Percentiles rank a stretch among this genome's conserved stretches.
Evolutionary conservation across 176 grass and related monocot genomes (phyloP).

Genomic region (Triticum monococcum): DNA sequence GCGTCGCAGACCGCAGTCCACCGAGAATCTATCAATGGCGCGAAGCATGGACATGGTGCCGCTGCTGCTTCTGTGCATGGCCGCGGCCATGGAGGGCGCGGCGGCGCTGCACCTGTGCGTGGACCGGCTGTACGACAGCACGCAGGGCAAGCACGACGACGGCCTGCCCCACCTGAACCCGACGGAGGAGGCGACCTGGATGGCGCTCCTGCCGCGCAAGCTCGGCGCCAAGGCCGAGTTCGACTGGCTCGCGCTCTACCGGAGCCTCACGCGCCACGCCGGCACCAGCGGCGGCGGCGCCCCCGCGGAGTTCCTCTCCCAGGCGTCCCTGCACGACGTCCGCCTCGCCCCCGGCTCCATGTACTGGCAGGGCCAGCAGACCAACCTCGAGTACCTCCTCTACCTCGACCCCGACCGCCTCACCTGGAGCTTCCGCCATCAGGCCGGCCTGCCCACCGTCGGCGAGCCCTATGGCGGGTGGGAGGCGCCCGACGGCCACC

Average conservation of each 20-base stretch:
- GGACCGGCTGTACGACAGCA: constrained; percentile 43
- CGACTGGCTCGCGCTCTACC: constrained; percentile 68
- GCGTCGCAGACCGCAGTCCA: neutral
- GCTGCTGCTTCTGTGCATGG: constrained; percentile 4
- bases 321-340: constrained; percentile 49
- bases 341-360: constrained; percentile 36
- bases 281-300: neutral
- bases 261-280: constrained; percentile 38
- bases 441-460: constrained; percentile 43
- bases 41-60: neutral
- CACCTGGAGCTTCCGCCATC: constrained; percentile 61
- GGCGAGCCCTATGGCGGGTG: constrained; percentile 62
- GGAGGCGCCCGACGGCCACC: constrained; percentile 49
- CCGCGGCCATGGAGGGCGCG: neutral
- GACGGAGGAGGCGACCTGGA: constrained; percentile 67
- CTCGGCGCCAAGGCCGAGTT: constrained; percentile 29
- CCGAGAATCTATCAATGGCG: neutral
- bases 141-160: constrained; percentile 19
- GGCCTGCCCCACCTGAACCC: constrained; percentile 56
- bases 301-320: constrained; percentile 19
- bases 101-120: constrained; percentile 40
- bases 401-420: constrained; percentile 64
- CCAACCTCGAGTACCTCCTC: constrained; percentile 66
- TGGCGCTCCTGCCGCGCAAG: constrained; percentile 57
- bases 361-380: constrained; percentile 51